These are phyloP conservation scores for Cyberlindnera americana DNA, from an alignment of 805 yeast species.

Conservation along the genomic window DNA sequence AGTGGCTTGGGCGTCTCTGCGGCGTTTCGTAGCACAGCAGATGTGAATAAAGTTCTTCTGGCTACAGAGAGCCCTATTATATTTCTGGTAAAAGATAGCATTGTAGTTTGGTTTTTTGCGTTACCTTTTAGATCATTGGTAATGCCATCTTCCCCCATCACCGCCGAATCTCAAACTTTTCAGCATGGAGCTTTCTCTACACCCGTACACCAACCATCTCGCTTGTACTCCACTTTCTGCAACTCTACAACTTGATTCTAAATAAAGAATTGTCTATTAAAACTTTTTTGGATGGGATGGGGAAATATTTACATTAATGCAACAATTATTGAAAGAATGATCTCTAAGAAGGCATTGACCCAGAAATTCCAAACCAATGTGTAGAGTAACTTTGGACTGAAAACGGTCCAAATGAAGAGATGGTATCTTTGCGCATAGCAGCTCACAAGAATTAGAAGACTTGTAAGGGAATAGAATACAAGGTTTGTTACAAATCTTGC, in stretches of 20 bases:
- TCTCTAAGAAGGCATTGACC: slow-evolving; percentile 36
- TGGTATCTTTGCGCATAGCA: slow-evolving; percentile 79
- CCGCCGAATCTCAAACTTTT: slow-evolving; percentile 5
- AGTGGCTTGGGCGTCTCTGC: slow-evolving; percentile 6
- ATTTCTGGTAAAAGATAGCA: slow-evolving; percentile 11
- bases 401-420: slow-evolving; percentile 95
- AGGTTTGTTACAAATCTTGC: slow-evolving; percentile 21
- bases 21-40: slow-evolving; percentile 14
- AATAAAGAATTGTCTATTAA: no score
- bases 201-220: not conserved
- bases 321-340: slow-evolving; percentile 6
- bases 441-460: slow-evolving; percentile 57
- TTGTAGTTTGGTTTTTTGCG: not conserved
- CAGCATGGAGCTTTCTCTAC: slow-evolving; percentile 1
- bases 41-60: slow-evolving; percentile 18
- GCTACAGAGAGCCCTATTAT: not conserved
- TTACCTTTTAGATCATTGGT: no score
- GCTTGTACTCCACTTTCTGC: not conserved
- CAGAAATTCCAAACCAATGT: slow-evolving; percentile 70
- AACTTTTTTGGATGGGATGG: no score
- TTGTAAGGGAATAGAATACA: slow-evolving; percentile 56
- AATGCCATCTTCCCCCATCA: not conserved
- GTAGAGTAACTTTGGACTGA: slow-evolving; percentile 86
- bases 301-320: slow-evolving; percentile 3
- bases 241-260: no score